A percentile compares a stretch with the other conserved stretches of the same genome.
Evolutionary conservation across 73 alveolate genomes (phyloP).

Genomic region (Blepharisma stoltei): DNA sequence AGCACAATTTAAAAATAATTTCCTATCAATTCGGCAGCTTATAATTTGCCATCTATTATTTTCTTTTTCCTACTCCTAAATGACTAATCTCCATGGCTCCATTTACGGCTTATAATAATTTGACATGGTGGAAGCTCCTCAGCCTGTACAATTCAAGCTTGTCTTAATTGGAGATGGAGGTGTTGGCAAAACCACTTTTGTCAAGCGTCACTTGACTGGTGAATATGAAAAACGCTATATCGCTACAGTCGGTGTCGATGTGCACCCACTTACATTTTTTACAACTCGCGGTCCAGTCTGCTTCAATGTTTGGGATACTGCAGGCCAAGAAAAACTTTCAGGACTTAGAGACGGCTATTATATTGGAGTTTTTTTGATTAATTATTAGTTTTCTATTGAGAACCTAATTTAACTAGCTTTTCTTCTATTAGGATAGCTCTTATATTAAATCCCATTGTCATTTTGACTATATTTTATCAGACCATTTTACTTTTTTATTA

Average conservation of each 20-base stretch:
- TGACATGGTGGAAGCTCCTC: slow-evolving; percentile 23
- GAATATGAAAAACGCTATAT: slow-evolving; percentile 85
- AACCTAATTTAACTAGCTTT: no score
- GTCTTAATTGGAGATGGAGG: slow-evolving; percentile 91
- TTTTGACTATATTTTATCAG: no score
- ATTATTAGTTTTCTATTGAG: no score
- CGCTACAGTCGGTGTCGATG: slow-evolving; percentile 97
- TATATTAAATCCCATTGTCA: no score
- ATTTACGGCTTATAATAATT: not conserved
- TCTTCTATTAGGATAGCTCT: no score
- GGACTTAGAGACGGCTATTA: slow-evolving; percentile 93
- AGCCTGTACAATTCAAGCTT: slow-evolving; percentile 74
- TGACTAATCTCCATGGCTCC: not conserved
- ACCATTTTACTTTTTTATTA: no score
- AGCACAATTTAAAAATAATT: no score
- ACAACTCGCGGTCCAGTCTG: slow-evolving; percentile 81
- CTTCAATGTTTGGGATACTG: slow-evolving; percentile 90
- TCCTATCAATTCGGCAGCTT: no score
- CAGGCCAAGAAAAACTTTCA: slow-evolving; percentile 90
- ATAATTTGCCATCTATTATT: not conserved
- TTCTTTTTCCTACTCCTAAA: no score
- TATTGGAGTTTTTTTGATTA: no score
- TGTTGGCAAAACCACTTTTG: slow-evolving; percentile 90
- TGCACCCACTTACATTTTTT: slow-evolving; percentile 87
- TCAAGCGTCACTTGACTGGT: slow-evolving; percentile 86